Evolutionary conservation across 208 protist species (phyloP).

Genomic region (Leishmania guyanensis): DNA sequence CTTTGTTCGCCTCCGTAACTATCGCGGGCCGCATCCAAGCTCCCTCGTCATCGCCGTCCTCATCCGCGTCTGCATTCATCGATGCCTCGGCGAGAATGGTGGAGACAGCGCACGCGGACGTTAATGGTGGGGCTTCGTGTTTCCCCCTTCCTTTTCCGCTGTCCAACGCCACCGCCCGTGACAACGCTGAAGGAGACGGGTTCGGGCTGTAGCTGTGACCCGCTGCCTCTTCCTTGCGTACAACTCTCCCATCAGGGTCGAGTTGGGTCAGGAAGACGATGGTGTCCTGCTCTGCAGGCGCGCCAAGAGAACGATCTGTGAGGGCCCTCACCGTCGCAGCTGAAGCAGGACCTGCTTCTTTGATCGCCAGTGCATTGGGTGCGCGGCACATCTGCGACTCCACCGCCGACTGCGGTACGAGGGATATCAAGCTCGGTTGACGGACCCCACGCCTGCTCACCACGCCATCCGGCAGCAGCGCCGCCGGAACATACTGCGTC

Average conservation of each 20-base stretch:
- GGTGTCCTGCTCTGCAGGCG: conserved; percentile 12
- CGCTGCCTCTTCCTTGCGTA: not conserved
- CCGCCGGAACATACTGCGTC: conserved; percentile 79
- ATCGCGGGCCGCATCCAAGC: conserved; percentile 15
- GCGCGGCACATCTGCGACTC: conserved; percentile 14
- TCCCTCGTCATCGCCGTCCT: conserved; percentile 4
- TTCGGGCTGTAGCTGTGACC: not conserved
- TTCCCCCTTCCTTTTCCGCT: not conserved
- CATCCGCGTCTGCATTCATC: not conserved
- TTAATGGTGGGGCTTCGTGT: not conserved
- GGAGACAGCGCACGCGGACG: not conserved
- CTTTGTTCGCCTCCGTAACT: conserved; percentile 19
- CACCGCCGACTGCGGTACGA: conserved; percentile 27
- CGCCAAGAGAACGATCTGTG: not conserved
- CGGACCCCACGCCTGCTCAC: conserved; percentile 12
- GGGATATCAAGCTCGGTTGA: conserved; percentile 11
- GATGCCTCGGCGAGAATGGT: not conserved
- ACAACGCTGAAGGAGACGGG: not conserved
- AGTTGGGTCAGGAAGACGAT: conserved; percentile 35
- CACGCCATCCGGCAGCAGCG: conserved; percentile 42
- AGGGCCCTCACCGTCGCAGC: conserved; percentile 9
- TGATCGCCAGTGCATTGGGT: not conserved
- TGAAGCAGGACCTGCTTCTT: not conserved
- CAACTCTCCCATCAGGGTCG: conserved; percentile 8
- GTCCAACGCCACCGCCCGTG: not conserved